A percentile compares a stretch with the other conserved stretches of the same genome.
Evolutionary conservation across 179 eudicot genomes (phyloP).

Genomic region (Silene coronaria): DNA sequence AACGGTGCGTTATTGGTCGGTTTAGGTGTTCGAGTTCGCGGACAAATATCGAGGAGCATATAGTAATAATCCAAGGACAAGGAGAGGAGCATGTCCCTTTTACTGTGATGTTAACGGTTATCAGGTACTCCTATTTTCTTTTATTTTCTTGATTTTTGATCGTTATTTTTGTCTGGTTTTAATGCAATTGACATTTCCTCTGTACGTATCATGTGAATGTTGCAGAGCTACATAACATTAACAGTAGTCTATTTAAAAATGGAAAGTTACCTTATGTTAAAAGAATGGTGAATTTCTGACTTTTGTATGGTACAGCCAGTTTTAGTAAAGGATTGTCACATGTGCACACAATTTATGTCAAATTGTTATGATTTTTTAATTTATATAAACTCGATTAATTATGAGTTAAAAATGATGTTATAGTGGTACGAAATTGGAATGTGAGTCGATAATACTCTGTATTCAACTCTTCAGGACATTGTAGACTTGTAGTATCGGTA

Average conservation of each 20-base stretch:
- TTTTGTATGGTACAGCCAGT: background rate
- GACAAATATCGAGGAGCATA: slow-evolving; percentile 86
- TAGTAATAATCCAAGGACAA: slow-evolving; percentile 52
- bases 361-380: background rate
- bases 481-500: too few relatives aligned
- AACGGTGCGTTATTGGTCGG: background rate
- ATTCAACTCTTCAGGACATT: too few relatives aligned
- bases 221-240: slow-evolving; percentile 6
- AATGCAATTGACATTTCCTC: background rate
- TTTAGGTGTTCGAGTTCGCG: slow-evolving; percentile 84
- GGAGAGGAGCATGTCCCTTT: slow-evolving; percentile 73
- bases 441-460: too few relatives aligned
- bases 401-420: too few relatives aligned
- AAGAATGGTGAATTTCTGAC: slow-evolving; percentile 7
- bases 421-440: background rate
- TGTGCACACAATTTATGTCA: background rate
- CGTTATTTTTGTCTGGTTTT: background rate
- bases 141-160: background rate
- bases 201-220: slow-evolving; percentile 8
- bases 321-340: slow-evolving; percentile 3
- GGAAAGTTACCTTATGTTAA: background rate
- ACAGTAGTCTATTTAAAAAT: background rate
- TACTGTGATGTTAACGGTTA: slow-evolving; percentile 86
- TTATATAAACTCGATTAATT: too few relatives aligned
- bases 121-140: slow-evolving; percentile 41